Conservation (phyloP, 495 filamentous ascomycete species). For the Annulohypoxylon stygium region DNA sequence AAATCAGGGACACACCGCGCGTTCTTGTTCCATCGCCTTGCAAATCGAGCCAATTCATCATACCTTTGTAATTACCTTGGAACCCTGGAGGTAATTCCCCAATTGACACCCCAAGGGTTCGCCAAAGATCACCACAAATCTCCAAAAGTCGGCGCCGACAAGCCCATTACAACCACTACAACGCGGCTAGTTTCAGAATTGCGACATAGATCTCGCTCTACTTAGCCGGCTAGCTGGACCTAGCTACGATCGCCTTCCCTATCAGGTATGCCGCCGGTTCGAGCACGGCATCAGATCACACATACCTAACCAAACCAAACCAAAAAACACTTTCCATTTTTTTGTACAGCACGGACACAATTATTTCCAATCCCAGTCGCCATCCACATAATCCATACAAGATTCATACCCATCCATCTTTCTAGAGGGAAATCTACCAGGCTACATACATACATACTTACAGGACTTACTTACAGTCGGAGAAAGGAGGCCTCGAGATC, state of each 20-base stretch:
- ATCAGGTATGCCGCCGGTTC: constrained; percentile 45
- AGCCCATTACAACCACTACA: constrained; percentile 17
- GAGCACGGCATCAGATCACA: constrained; percentile 38
- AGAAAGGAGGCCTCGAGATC: constrained; percentile 37
- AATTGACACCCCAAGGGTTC: neutral
- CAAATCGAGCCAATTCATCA: constrained; percentile 40
- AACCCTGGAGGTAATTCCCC: neutral
- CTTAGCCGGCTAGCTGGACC: constrained; percentile 46
- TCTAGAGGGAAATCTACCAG: neutral
- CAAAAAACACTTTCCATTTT: neutral
- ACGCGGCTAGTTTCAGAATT: constrained; percentile 49
- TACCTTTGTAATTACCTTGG: constrained; percentile 17
- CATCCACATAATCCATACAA: neutral
- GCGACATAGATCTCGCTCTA: constrained; percentile 48
- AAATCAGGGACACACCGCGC: constrained; percentile 22
- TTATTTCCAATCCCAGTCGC: neutral
- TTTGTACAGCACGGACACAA: constrained; percentile 9
- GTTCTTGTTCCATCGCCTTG: constrained; percentile 12
- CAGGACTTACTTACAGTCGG: constrained; percentile 1
- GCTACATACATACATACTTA: neutral
- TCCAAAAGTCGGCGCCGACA: constrained; percentile 25
- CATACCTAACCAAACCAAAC: constrained; percentile 10
- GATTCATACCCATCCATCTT: neutral
- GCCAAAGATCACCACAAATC: neutral
- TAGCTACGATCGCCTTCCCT: constrained; percentile 47